Base-by-base conservation (phyloP, 225 moss, liverwort and hornwort species). In the Thuidium tamariscinum region DNA sequence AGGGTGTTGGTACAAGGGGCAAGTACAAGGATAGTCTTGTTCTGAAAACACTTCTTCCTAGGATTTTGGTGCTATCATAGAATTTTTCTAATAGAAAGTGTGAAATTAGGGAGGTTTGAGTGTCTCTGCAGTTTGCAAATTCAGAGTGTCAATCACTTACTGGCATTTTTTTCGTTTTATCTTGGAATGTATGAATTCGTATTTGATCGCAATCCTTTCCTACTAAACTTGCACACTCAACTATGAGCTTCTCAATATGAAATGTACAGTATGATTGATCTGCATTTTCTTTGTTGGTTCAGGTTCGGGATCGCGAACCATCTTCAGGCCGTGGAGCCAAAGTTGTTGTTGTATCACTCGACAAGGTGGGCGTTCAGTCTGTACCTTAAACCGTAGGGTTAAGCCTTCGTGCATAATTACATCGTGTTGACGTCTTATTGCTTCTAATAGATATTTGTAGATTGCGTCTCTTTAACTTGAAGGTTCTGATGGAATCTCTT, bases 251-350 rank as follows among this genome's bases (percentile, higher is more conserved):
- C 72, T 79, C 84, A 42, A 16, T 84, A 29, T 44, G n/a, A 84
- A 71, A 23, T 88, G 36, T 32, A 54, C 46, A 26, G 39, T 64
- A 42, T 70, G 59, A 82, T 44, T 89, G 60, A 87, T 72, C n/a
- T 84, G 8, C 49, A 59, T 86, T 49, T n/a, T 70, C 61, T 49
- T 37, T 72, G 46, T 62, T 62, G 85, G 20, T 46, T 66, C 92
- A 97, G 97, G 95, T 99, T 82, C 91, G 94, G 86, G 99, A 99
- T 89, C 93, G 96, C 63, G 99, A 99, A 90, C 99, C 99, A 79
- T 93, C 96, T 41, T 91, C 96, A 84, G 97, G 99, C 74, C 97
- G 95, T 79, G 99, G 99, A 87, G 97, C 99, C 62, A 99, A 93
- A 94, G 97, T 99, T 89, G 99, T 99, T 62, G 97, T 97, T 73